Base-by-base conservation (phyloP, 345 rosid species). In the Citrus hindsii region DNA sequence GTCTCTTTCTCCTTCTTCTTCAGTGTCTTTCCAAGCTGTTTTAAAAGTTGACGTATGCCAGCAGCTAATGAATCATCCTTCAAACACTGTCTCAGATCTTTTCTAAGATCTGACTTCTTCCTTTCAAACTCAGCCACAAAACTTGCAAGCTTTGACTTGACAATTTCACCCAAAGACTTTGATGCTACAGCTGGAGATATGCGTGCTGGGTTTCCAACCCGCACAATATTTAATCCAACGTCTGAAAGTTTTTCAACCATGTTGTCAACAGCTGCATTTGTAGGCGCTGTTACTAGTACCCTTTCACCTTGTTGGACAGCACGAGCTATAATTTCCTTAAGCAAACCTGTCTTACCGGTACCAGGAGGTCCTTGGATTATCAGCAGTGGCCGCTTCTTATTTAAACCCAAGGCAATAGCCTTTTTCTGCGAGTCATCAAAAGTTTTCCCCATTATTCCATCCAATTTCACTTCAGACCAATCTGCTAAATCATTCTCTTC, bases 341-440 rank as follows among this genome's bases (percentile, higher is more conserved):
- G 98, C 89, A 95, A 81, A 82, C 90, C 92, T 56, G 99, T 90
- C 90, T 95, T 95, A 60, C 99, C 98, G 19, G 98, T 91, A 72
- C 99, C 99, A 60, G 99, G 99, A 71, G 99, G 99, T 69, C 99
- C 99, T 85, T 93, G 96, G 73, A 95, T 85, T 84, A 91, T 81
- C 90, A 92, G 71, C 53, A 92, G 59, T 33, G 98, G 98, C 3
- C 90, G 84, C 77, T 91, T 92, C 87, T 90, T 91, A 86, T 93
- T 93, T 84, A 93, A 84, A 76, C 98, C 98, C 38, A 93, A 79
- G 77, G 91, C 88, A 63, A 92, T 83, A 71, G 96, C 91, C 79
- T 87, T 87, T 79, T 55, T 67, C 85, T 93, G 99, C 16, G 98
- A 91, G 64, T 82, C 88, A 81, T 95, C 99, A 81, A 85, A 92